Evolutionary conservation across 2,329 filamentous ascomycete genomes (phyloP).

Genomic region (Coniochaeta sp.): DNA sequence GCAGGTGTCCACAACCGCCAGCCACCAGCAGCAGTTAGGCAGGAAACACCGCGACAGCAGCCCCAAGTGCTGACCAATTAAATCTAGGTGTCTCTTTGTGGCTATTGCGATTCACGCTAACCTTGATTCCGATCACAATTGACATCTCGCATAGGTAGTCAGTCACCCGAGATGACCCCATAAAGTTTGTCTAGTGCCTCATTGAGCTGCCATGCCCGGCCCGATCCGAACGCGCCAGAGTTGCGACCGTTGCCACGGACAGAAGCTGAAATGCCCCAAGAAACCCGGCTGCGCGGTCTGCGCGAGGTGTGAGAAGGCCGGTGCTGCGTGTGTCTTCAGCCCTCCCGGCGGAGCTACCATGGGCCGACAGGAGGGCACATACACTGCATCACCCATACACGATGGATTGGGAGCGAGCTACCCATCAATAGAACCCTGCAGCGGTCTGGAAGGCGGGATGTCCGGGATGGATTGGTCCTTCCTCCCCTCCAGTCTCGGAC

Average conservation of each 20-base stretch:
- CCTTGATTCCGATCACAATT: too few species aligned
- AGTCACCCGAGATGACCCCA: background rate
- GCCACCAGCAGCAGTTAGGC: too few species aligned
- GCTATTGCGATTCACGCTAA: too few species aligned
- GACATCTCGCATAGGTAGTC: too few species aligned
- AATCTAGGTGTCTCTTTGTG: too few species aligned
- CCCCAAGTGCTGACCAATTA: too few species aligned
- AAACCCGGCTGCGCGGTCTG: constrained; percentile 25
- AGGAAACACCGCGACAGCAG: too few species aligned
- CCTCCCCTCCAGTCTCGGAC: background rate
- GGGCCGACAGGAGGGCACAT: background rate
- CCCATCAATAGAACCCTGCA: background rate
- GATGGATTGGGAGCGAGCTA: too few species aligned
- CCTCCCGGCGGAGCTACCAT: constrained; percentile 18
- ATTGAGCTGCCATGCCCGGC: constrained; percentile 6
- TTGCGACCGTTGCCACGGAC: constrained; percentile 37
- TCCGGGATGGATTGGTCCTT: background rate
- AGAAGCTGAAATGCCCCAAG: constrained; percentile 38
- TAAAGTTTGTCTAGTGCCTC: background rate
- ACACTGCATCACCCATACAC: too few species aligned
- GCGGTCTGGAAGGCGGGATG: background rate
- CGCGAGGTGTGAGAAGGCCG: constrained; percentile 32
- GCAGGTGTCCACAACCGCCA: too few species aligned
- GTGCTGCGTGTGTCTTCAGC: constrained; percentile 32
- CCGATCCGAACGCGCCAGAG: constrained; percentile 21